These are phyloP conservation scores for Ambrosia artemisiifolia DNA, from an alignment of 129 eudicot genomes.

Conservation along the genomic window DNA sequence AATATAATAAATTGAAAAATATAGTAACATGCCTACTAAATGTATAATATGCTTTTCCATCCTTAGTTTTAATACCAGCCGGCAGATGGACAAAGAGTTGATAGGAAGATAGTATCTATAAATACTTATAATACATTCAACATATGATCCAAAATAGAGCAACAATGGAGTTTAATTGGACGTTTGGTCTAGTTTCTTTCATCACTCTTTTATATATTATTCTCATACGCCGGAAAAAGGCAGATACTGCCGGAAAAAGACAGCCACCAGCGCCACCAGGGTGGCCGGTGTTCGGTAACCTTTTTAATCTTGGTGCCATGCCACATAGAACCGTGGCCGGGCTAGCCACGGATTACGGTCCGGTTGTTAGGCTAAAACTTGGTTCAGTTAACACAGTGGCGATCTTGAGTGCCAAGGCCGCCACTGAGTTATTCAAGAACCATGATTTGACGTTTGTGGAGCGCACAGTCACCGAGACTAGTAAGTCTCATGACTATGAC, in stretches of 20 bases:
- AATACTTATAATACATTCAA: constrained; percentile 8
- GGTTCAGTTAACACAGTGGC: constrained; percentile 61
- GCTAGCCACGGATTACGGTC: constrained; percentile 47
- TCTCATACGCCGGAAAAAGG: constrained; percentile 20
- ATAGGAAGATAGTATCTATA: not conserved
- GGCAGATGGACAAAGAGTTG: constrained; percentile 3
- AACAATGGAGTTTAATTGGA: constrained; percentile 35
- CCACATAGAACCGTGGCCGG: constrained; percentile 62
- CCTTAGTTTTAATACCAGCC: constrained; percentile 5
- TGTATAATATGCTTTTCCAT: not conserved
- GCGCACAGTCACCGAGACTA: constrained; percentile 42
- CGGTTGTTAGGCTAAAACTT: constrained; percentile 51
- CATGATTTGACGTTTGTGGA: constrained; percentile 52
- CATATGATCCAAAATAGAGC: constrained; percentile 3
- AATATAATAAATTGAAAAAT: not conserved
- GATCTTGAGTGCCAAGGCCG: constrained; percentile 44
- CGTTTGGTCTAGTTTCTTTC: constrained; percentile 20
- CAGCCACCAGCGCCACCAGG: constrained; percentile 78
- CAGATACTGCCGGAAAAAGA: constrained; percentile 1
- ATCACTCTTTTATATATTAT: constrained; percentile 16
- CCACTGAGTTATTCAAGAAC: constrained; percentile 57
- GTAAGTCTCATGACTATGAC: constrained; percentile 42
- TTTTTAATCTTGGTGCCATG: constrained; percentile 61
- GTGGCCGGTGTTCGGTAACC: constrained; percentile 76
- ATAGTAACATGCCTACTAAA: not conserved